Evolutionary conservation across 306 rosid genomes (phyloP), one percentile per base, ranked within the genome.

Genomic region (Pterocarpus macrocarpus): DNA sequence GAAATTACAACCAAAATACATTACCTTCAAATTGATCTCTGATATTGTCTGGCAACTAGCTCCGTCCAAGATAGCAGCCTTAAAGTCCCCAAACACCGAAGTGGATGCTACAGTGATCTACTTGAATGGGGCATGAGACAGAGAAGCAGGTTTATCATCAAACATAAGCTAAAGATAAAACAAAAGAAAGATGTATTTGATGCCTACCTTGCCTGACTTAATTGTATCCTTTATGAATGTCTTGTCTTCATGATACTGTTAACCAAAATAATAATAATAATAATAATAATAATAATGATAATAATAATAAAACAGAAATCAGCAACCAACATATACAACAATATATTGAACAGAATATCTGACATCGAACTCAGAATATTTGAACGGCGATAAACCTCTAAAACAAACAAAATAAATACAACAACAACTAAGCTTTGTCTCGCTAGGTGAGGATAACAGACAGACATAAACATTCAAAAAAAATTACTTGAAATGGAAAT

Each of bases 221-320:
- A 92, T 39, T 59, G 64, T 86, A 80, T 96, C 99, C 87, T 93
- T 96, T 64, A 96, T 45, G 44, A 85, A 87, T n/a, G 89, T 66
- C 86, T 92, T 96, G 75, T 93, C 98, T 71, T 90, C 98, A 83
- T 88, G 91, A 85, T 89, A 96, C 99, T 96, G 93, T 80, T 72
- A 80, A 77, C 34, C 38, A 2, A 33, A 17, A n/a, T n/a, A 75
- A 74, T 58, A 34, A 30, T 64, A 45, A 70, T 76, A n/a, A 82
- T 22, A 75, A 74, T 58, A 34, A 30, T 64, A 45, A 70, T 76
- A n/a, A 82, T 22, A n/a, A 22, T 22, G 72, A 74, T 58, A 34
- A 30, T 64, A 45, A 70, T 76, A n/a, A 82, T 22, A 74, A 72
- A 53, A 77, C 2, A 80, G 32, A 80, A 69, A 80, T 75, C 64